Percentiles rank a stretch among this genome's conserved stretches.
Evolutionary conservation across 192 early-diverging fungal species (phyloP).

Genomic region (Spinellus fusiger): DNA sequence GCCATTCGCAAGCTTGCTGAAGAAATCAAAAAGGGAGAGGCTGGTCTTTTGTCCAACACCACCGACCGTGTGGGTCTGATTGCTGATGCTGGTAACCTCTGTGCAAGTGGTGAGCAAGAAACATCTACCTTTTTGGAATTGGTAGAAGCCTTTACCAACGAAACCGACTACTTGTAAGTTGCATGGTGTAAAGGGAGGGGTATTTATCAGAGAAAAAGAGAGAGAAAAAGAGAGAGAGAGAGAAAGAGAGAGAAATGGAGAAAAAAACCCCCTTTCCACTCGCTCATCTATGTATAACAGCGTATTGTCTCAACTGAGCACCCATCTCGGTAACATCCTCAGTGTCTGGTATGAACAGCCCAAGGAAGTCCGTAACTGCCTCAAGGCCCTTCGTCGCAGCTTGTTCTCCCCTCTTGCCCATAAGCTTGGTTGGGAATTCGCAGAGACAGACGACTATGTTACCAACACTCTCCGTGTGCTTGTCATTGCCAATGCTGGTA

Average conservation of each 20-base stretch:
- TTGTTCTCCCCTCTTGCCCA: constrained; percentile 72
- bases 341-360: constrained; percentile 65
- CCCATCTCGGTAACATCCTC: constrained; percentile 50
- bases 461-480: constrained; percentile 71
- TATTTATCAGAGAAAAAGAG: background rate
- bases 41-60: constrained; percentile 50
- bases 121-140: constrained; percentile 75
- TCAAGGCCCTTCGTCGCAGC: constrained; percentile 60
- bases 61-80: constrained; percentile 80
- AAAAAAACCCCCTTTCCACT: background rate
- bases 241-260: background rate
- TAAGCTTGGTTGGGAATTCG: constrained; percentile 74
- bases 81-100: constrained; percentile 75
- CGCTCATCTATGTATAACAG: constrained; percentile 11
- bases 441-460: constrained; percentile 65
- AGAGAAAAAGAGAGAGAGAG: background rate
- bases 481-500: constrained; percentile 65
- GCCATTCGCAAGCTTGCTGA: constrained; percentile 46
- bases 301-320: constrained; percentile 63
- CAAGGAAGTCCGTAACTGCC: constrained; percentile 48
- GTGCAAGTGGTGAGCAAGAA: constrained; percentile 68
- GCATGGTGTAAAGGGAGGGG: background rate
- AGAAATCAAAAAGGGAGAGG: constrained; percentile 39
- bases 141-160: constrained; percentile 63
- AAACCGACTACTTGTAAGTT: constrained; percentile 69